Percentiles rank a stretch among this genome's conserved stretches.
phyloP scores from a whole-genome alignment of 176 grass and related monocot genomes.

The Dactylis glomerata region DNA sequence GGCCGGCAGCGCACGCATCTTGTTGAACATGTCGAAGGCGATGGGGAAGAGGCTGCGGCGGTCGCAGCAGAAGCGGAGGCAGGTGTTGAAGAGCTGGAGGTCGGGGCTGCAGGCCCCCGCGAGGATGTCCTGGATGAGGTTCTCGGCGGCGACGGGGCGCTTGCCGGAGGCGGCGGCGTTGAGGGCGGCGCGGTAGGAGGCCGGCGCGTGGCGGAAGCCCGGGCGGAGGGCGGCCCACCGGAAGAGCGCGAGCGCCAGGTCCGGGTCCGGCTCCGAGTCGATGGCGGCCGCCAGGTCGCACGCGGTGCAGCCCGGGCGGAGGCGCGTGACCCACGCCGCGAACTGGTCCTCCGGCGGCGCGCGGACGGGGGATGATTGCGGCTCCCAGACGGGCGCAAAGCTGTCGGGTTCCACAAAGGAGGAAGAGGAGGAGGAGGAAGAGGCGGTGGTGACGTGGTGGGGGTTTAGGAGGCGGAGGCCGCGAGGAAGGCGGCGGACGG shows the following conservation, averaged over 20 bases:
- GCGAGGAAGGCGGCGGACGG: constrained; percentile 27
- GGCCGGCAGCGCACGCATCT: constrained; percentile 49
- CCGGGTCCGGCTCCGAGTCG: constrained; percentile 53
- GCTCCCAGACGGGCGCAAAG: neutral
- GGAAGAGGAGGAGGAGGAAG: neutral
- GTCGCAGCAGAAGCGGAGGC: constrained; percentile 81
- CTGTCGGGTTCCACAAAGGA: neutral
- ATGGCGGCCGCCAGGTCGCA: constrained; percentile 58
- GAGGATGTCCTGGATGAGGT: constrained; percentile 77
- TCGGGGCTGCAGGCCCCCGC: constrained; percentile 70
- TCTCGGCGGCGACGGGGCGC: constrained; percentile 54
- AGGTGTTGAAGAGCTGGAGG: constrained; percentile 60
- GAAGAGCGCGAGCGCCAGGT: constrained; percentile 87
- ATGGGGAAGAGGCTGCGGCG: constrained; percentile 75
- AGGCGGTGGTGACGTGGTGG: neutral
- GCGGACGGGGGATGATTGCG: constrained; percentile 32
- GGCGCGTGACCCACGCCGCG: constrained; percentile 76
- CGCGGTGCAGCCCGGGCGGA: constrained; percentile 69
- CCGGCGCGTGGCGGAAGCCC: constrained; percentile 56
- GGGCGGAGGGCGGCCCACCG: constrained; percentile 80
- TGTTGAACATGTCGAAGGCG: constrained; percentile 90
- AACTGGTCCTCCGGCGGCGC: constrained; percentile 74
- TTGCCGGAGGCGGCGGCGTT: constrained; percentile 44
- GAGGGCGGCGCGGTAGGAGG: constrained; percentile 73
- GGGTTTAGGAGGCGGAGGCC: neutral